Evolutionary conservation across 768 basidiomycete species (phyloP).

Genomic region (Omphalotus guepiniiformis): DNA sequence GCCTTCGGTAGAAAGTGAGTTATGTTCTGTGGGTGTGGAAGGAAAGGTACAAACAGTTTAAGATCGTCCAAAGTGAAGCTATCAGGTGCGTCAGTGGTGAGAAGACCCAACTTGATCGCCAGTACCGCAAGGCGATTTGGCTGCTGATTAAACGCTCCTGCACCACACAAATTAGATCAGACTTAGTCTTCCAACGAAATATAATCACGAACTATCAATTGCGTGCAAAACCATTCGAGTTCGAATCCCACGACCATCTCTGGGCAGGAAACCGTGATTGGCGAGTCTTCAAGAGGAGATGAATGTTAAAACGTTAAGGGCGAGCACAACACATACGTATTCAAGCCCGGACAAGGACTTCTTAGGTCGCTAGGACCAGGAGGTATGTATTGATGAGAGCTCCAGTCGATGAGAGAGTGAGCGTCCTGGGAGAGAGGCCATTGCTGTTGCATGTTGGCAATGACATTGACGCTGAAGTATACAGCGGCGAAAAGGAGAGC

Average conservation of each 20-base stretch:
- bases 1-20: not conserved
- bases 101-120: constrained; percentile 14
- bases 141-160: constrained; percentile 15
- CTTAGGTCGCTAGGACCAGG: constrained; percentile 6
- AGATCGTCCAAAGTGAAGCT: constrained; percentile 16
- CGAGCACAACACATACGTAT: constrained; percentile 8
- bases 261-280: constrained; percentile 8
- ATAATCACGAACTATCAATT: not conserved
- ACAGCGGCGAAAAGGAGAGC: no score
- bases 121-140: constrained; percentile 9
- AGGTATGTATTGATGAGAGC: constrained; percentile 7
- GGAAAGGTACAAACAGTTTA: constrained; percentile 10
- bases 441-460: no score
- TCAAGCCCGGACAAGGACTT: constrained; percentile 14
- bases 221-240: constrained; percentile 3
- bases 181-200: not conserved
- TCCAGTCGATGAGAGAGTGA: constrained; percentile 9
- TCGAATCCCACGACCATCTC: constrained; percentile 12
- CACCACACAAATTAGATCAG: not conserved
- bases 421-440: no score
- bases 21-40: not conserved
- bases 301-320: not conserved
- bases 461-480: no score
- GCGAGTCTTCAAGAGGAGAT: constrained; percentile 1
- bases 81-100: constrained; percentile 15